Evolutionary conservation across 106 monocot species (phyloP).

Genomic region (Allium sativum): DNA sequence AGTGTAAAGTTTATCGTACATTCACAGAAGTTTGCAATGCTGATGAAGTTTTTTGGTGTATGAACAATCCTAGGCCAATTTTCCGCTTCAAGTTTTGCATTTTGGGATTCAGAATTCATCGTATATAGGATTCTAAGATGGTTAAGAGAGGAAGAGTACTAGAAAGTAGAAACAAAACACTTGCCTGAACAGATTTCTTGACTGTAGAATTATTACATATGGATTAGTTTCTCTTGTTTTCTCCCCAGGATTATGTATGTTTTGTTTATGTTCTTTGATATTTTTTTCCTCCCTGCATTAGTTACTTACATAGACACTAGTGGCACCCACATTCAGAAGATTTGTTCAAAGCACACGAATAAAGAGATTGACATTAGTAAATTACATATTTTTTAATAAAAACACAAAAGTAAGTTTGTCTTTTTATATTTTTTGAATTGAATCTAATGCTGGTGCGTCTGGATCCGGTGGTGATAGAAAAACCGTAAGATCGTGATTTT

Average conservation of each 20-base stretch:
- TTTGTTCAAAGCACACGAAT: constrained; percentile 27
- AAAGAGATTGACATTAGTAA: constrained; percentile 25
- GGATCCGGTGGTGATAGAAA: constrained; percentile 33
- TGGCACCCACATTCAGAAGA: constrained; percentile 41
- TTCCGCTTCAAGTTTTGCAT: too few relatives aligned
- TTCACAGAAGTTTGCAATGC: neutral
- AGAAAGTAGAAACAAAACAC: constrained; percentile 19
- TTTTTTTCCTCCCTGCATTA: constrained; percentile 15
- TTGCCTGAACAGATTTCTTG: constrained; percentile 31
- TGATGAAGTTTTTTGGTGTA: neutral
- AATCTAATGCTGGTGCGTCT: constrained; percentile 50
- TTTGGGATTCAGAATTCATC: too few relatives aligned
- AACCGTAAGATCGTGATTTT: constrained; percentile 31
- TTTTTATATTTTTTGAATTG: neutral
- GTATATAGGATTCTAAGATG: constrained; percentile 44
- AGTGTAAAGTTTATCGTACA: too few relatives aligned
- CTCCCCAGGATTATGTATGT: neutral
- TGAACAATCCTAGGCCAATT: too few relatives aligned
- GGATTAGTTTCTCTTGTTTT: neutral
- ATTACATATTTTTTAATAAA: neutral
- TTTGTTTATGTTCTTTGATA: neutral
- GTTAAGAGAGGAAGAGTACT: constrained; percentile 50
- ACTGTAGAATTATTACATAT: constrained; percentile 59
- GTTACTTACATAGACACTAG: constrained; percentile 49
- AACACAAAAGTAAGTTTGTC: neutral